phyloP scores from a whole-genome alignment of 1,139 yeast species.

The Candida albicans region DNA sequence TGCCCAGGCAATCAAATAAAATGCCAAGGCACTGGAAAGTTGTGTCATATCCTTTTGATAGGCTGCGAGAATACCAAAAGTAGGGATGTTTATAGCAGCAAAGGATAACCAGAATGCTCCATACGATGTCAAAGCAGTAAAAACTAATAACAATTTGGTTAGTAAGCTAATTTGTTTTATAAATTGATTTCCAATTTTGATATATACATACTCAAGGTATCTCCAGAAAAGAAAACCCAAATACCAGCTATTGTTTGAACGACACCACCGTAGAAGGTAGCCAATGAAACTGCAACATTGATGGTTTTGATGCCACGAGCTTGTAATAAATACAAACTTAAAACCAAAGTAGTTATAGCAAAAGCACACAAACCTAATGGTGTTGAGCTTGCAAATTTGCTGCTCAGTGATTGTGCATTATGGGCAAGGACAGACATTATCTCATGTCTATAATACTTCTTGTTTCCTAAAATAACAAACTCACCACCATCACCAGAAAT shows the following conservation, averaged over 20 bases:
- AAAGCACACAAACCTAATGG: constrained; percentile 62
- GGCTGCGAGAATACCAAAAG: constrained; percentile 58
- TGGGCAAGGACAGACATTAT: constrained; percentile 26
- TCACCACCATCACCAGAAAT: constrained; percentile 25
- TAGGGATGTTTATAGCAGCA: constrained; percentile 34
- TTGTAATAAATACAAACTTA: constrained; percentile 42
- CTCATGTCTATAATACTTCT: constrained; percentile 31
- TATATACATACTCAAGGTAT: constrained; percentile 28
- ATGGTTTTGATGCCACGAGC: constrained; percentile 42
- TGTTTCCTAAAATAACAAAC: constrained; percentile 30
- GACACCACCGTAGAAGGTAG: constrained; percentile 48
- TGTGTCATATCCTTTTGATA: constrained; percentile 39
- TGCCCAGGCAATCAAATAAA: constrained; percentile 46
- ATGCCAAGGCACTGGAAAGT: constrained; percentile 37
- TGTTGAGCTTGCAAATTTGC: constrained; percentile 54
- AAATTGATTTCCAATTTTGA: not conserved
- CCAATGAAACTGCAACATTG: constrained; percentile 44
- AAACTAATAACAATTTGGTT: constrained; percentile 23
- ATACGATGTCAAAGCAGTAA: constrained; percentile 41
- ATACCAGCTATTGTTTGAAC: constrained; percentile 51
- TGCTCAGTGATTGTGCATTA: constrained; percentile 21
- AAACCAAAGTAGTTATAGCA: constrained; percentile 49
- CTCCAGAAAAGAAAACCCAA: constrained; percentile 47
- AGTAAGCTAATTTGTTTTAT: constrained; percentile 22
- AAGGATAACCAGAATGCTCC: constrained; percentile 48